Base-by-base conservation (phyloP, 257 asterid genomes). In the Jacaranda copaia region DNA sequence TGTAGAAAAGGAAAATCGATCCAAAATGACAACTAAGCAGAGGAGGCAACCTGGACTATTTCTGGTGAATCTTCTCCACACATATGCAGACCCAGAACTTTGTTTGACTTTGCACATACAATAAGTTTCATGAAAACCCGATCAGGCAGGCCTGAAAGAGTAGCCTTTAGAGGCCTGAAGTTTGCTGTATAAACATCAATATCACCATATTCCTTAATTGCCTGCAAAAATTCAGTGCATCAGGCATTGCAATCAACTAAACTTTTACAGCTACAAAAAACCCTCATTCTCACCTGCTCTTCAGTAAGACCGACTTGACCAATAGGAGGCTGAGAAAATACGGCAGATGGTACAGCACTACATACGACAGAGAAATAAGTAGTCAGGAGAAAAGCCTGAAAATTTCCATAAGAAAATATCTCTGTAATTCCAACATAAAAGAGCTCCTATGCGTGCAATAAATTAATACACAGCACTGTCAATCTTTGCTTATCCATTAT, bases 1-100 rank as follows among this genome's bases (percentile, higher is more conserved):
- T 4, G 25, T 49, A 42, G 53, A 80, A 42, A 59, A 4, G 53
- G 10, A 45, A 77, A 69, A 52, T 25, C 11, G 6, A 46, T 39
- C 6, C n/a, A 20, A 63, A 53, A 40, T 60, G 46, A 42, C 45
- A 67, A 58, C 42, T 8, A 56, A 72, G 68, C 15, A 18, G 79
- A 79, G 70, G 61, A 32, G 72, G 68, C 53, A 75, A 95, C 99
- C 99, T 95, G 99, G 20, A 90, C 82, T 35, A 90, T 90, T 87
- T 95, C 97, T 64, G 99, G 90, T 16, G 99, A 87, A 77, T 95
- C 99, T 20, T 95, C 98, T 64, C 98, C 99, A 59, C 99, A 95
- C 90, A 95, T 88, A 81, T 93, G 98, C 83, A 95, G 79, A 45
- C 99, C 98, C n/a, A 93, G 40, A 74, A 95, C 92, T 81, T 88